Conservation (phyloP, 257 asterid genomes). For the Avicennia marina region DNA sequence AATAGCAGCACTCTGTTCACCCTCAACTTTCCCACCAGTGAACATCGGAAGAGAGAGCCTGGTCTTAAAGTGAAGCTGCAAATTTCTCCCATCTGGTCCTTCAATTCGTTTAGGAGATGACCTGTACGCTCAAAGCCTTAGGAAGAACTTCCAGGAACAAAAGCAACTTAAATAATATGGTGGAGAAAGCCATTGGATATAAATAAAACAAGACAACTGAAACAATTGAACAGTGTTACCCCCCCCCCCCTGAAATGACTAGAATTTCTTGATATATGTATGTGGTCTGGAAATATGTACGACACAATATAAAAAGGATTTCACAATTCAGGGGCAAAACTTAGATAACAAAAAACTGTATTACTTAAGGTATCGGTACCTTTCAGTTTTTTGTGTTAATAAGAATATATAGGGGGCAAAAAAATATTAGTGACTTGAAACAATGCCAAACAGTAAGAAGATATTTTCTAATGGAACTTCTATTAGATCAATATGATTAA, state of each 20-base stretch:
- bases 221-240: background rate
- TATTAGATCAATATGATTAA: background rate
- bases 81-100: constrained; percentile 88
- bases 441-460: background rate
- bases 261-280: no score
- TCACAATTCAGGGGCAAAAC: no score
- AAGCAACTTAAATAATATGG: constrained; percentile 11
- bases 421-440: no score
- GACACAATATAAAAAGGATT: no score
- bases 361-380: background rate
- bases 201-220: constrained; percentile 1
- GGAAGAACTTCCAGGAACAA: constrained; percentile 11
- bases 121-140: constrained; percentile 46
- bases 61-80: constrained; percentile 82
- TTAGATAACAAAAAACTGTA: no score
- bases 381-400: background rate
- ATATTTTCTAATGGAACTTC: background rate
- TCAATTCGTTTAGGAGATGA: constrained; percentile 84
- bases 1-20: constrained; percentile 93
- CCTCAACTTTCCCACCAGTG: constrained; percentile 97
- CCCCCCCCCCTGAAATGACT: no score
- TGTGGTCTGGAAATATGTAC: no score
- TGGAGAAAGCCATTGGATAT: background rate
- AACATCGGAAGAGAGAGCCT: constrained; percentile 91
- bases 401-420: background rate